phyloP scores from a whole-genome alignment of 2,329 filamentous ascomycete species.

The Aspergillus nomiae region DNA sequence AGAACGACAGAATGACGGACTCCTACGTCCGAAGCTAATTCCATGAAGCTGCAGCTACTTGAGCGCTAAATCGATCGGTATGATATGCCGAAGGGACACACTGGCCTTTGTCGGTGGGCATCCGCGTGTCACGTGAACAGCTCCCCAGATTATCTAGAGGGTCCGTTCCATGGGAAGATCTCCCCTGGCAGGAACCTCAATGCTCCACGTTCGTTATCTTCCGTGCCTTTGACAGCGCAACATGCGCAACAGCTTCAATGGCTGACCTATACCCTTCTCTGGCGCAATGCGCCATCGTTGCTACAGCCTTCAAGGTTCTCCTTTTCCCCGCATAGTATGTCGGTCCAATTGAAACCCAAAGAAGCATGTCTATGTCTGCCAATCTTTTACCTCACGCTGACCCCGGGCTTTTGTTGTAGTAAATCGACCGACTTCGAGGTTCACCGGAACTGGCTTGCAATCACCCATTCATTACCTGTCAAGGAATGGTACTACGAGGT shows the following conservation, averaged over 20 bases:
- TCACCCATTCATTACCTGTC: constrained; percentile 84
- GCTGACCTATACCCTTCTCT: constrained; percentile 83
- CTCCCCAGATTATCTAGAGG: constrained; percentile 14
- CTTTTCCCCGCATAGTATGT: constrained; percentile 93
- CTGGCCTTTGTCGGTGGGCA: constrained; percentile 17
- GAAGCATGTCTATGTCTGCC: constrained; percentile 3
- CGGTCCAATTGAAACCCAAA: constrained; percentile 4
- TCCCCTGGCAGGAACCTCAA: not conserved
- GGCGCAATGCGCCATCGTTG: constrained; percentile 81
- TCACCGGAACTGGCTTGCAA: constrained; percentile 96
- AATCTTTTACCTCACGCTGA: constrained; percentile 8
- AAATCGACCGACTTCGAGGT: constrained; percentile 99
- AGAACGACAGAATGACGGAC: constrained; percentile 50
- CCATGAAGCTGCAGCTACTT: constrained; percentile 28
- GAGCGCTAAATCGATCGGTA: not conserved
- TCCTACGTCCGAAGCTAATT: constrained; percentile 43
- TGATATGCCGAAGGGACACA: constrained; percentile 17
- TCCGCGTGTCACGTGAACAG: constrained; percentile 19
- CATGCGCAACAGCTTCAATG: constrained; percentile 56
- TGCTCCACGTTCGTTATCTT: not conserved
- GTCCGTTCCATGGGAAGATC: constrained; percentile 9
- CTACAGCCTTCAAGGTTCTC: constrained; percentile 85
- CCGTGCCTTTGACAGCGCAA: constrained; percentile 14
- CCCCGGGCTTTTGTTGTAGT: constrained; percentile 51
- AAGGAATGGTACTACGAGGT: constrained; percentile 94